Evolutionary conservation across 106 monocot genomes (phyloP), one percentile per base, ranked within the genome.

Genomic region (Acorus calamus): DNA sequence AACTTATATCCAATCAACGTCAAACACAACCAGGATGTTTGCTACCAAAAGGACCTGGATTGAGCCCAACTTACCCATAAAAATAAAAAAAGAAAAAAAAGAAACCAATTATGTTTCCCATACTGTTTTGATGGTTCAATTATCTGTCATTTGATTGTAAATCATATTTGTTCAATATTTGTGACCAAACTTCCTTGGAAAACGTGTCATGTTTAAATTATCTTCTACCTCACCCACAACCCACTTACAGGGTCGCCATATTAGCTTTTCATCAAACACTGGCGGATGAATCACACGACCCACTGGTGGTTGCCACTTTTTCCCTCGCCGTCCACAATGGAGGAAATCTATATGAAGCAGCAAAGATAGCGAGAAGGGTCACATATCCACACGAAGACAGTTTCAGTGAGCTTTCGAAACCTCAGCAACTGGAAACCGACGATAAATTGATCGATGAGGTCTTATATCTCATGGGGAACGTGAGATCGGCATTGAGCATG

Each of bases 231-330:
- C 28, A 28, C 28, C 28, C 28, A 28, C 28, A 28, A 1, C 28
- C 28, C 28, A 28, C 28, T 56, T 64, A 7, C 66, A 96, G 96
- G 96, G 67, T 82, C 65, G 80, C 73, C 7, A 52, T 96, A 57
- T 77, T 96, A 70, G 96, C 91, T 56, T 87, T 96, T 70, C 96
- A 96, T 76, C 79, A 87, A 69, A 81, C 96, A 47, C 57, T 91
- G 65, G 76, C 52, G 41, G 44, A 62, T 49, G 54, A 74, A 69
- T 82, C 87, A 53, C 77, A 73, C 56, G 82, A 87, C 74, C 87
- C 90, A 57, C 46, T 87, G 67, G 87, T 83, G 5, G 71, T 96
- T 47, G 84, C 90, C 4, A 68, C 78, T 14, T 91, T 91, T 65
- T 67, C 87, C 7, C 77, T 96, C 59, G 80, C 90, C 61, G 65